Conservation (phyloP, 148 eudicot genomes). For the Pharnaceum exiguum region DNA sequence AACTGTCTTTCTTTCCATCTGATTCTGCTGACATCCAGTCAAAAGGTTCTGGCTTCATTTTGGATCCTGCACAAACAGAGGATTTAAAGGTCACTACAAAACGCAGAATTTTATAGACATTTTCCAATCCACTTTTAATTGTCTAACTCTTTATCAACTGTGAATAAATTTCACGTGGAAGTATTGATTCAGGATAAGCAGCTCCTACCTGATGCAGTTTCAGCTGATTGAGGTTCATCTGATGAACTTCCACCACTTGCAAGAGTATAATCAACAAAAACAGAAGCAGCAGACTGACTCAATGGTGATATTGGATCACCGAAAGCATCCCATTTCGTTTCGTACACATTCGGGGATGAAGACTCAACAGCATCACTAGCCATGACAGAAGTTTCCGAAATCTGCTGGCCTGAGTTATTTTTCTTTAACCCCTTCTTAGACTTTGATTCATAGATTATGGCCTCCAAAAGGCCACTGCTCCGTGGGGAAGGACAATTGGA, state of each 20-base stretch:
- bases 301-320: slow-evolving; percentile 68
- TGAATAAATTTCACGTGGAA: neutral
- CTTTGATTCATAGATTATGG: slow-evolving; percentile 55
- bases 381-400: slow-evolving; percentile 18
- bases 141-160: no score
- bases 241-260: slow-evolving; percentile 42
- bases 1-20: slow-evolving; percentile 29
- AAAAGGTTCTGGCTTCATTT: slow-evolving; percentile 32
- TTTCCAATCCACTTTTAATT: no score
- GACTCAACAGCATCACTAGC: slow-evolving; percentile 32
- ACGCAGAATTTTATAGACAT: no score
- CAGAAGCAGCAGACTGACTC: slow-evolving; percentile 58
- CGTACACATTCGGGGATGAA: slow-evolving; percentile 29
- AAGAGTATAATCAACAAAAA: slow-evolving; percentile 40
- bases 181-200: neutral
- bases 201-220: slow-evolving; percentile 37
- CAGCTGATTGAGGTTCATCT: slow-evolving; percentile 43
- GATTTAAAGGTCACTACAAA: neutral
- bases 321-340: slow-evolving; percentile 42
- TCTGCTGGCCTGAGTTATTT: slow-evolving; percentile 20
- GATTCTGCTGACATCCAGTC: slow-evolving; percentile 25
- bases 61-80: slow-evolving; percentile 28
- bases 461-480: slow-evolving; percentile 63
- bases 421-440: slow-evolving; percentile 37
- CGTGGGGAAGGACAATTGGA: slow-evolving; percentile 49